Percentiles rank a stretch among this genome's conserved stretches.
phyloP scores from a whole-genome alignment of 169 alveolate genomes.

The Eimeria necatrix region DNA sequence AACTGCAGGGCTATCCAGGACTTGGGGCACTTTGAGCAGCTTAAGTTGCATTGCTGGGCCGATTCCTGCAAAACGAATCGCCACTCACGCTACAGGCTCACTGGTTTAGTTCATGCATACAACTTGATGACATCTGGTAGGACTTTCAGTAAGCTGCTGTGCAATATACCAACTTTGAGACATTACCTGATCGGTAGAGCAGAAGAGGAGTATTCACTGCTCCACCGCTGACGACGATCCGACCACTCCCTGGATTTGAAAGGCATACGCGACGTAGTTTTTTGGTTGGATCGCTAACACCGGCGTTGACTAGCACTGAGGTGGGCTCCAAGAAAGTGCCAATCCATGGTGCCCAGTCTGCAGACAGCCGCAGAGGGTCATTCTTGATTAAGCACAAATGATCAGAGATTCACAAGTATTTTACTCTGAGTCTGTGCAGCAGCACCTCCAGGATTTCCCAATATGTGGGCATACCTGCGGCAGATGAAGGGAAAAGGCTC shows the following conservation, averaged over 20 bases:
- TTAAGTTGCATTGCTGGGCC: conserved; percentile 64
- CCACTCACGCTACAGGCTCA: background rate
- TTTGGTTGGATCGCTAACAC: conserved; percentile 17
- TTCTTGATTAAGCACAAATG: background rate
- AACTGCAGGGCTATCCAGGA: conserved; percentile 56
- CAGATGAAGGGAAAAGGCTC: conserved; percentile 72
- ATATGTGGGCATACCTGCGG: conserved; percentile 22
- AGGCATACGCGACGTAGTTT: conserved; percentile 75
- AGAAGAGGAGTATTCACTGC: conserved; percentile 85
- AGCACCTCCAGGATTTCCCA: background rate
- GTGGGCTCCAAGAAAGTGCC: conserved; percentile 78
- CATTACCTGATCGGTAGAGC: conserved; percentile 84
- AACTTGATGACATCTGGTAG: background rate
- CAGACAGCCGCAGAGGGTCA: background rate
- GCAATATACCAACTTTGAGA: background rate
- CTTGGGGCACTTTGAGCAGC: conserved; percentile 35
- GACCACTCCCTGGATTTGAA: conserved; percentile 8
- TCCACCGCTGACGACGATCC: conserved; percentile 84
- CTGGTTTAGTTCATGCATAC: background rate
- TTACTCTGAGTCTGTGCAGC: background rate
- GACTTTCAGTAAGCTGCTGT: too few relatives aligned
- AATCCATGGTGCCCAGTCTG: conserved; percentile 81
- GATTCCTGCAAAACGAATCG: background rate
- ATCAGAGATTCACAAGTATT: background rate
- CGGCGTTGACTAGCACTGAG: conserved; percentile 58